phyloP scores from a whole-genome alignment of 768 basidiomycete species.

The Hericium rajendrae region DNA sequence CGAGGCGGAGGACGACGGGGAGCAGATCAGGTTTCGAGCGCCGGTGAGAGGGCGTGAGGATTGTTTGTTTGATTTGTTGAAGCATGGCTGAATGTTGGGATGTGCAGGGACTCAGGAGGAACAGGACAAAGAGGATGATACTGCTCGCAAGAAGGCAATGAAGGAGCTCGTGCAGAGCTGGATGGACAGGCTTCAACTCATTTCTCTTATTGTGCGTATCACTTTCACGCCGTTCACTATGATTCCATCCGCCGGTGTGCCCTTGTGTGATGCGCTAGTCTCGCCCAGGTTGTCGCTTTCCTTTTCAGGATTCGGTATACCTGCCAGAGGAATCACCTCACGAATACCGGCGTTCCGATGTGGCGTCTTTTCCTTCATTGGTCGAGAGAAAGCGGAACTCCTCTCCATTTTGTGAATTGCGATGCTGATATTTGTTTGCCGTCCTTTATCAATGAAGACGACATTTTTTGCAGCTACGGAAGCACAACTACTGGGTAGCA shows the following conservation, averaged over 20 bases:
- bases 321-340: too few relatives aligned
- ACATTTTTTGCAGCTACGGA: conserved; percentile 11
- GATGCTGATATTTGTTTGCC: too few relatives aligned
- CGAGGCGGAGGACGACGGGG: neutral
- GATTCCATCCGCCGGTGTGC: neutral
- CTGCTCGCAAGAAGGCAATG: conserved; percentile 34
- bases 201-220: conserved; percentile 7
- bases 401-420: neutral
- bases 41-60: neutral
- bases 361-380: too few relatives aligned
- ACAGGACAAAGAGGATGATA: conserved; percentile 39
- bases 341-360: too few relatives aligned
- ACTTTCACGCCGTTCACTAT: neutral
- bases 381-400: too few relatives aligned
- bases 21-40: neutral
- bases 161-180: conserved; percentile 23
- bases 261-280: neutral
- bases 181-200: conserved; percentile 10
- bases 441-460: neutral
- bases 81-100: neutral
- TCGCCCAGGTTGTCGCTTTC: too few relatives aligned
- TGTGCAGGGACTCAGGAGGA: conserved; percentile 35
- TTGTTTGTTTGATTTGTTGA: neutral
- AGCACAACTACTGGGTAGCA: neutral
- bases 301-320: too few relatives aligned